Base-by-base conservation (phyloP, 768 basidiomycete species). In the Serendipita sp. region DNA sequence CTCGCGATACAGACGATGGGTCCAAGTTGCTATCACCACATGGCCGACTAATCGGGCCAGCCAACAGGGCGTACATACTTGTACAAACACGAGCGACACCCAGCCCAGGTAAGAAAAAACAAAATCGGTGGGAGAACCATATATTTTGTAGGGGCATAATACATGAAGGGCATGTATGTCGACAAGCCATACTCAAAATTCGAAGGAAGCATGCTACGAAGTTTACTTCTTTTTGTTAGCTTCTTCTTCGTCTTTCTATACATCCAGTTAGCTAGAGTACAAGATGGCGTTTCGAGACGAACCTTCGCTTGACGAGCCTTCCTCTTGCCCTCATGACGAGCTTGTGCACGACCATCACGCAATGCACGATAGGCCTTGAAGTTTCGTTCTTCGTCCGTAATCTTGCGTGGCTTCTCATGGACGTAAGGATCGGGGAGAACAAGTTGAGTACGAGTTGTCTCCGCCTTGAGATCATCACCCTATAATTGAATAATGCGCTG, bases 331-430 rank as follows among this genome's bases (percentile, higher is more conserved):
- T 87, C 91, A 78, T 88, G 82, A 73, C 93, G 82, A 68, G 85
- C 80, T 73, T 84, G 80, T 69, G 91, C 87, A 69, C 93, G 88
- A 70, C 85, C 85, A 65, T 80, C 75, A 71, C 95, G 92, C 71
- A 97, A 89, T 69, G 92, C 83, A 75, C 80, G 81, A 85, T 83
- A 97, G 4, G 96, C 95, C 70, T 89, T 73, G 79, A 92, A 88
- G 68, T 85, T 82, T 73, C 86, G 89, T 77, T 99, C 96, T 71
- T 89, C 89, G 56, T 80, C 77, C 67, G 91, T 90, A 74, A 98
- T 96, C 78, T 89, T 87, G 75, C 96, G 90, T 71, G 96, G 96
- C 35, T 81, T 76, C 76, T 99, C 96, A 69, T 81, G 82, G 54
- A 78, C 76, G 75, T 81, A 82, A 65, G 81, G 73, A 63, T 83